Evolutionary conservation across 345 rosid species (phyloP).

Genomic region (Eucalyptus curtisii): DNA sequence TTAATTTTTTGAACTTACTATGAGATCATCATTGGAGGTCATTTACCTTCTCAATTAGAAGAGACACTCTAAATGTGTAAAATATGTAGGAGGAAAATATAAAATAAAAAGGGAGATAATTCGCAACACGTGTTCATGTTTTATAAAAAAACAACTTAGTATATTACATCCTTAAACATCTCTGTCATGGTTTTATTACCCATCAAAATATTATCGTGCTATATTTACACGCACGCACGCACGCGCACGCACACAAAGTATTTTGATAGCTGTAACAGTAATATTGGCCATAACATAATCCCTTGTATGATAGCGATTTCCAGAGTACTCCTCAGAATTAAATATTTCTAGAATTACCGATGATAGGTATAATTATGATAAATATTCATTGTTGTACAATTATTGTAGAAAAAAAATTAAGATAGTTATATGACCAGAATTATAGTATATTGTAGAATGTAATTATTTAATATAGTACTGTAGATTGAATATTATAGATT

Average conservation of each 20-base stretch:
- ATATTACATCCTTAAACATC: not conserved
- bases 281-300: not conserved
- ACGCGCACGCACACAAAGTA: no score
- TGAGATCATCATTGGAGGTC: not conserved
- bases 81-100: not conserved
- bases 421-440: not conserved
- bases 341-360: not conserved
- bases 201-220: not conserved
- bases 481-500: no score
- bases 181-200: not conserved
- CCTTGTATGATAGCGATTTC: not conserved
- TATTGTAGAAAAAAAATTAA: accelerated
- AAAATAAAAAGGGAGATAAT: not conserved
- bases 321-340: not conserved
- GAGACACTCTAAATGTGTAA: not conserved
- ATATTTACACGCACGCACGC: accelerated
- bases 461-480: not conserved
- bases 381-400: no score
- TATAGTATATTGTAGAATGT: not conserved
- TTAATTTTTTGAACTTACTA: not conserved
- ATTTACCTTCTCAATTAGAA: not conserved
- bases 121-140: not conserved
- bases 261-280: not conserved
- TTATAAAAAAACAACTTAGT: not conserved
- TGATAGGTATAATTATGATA: not conserved